phyloP scores from a whole-genome alignment of 1,284 basidiomycete species.

The Chalciporus sp. region DNA sequence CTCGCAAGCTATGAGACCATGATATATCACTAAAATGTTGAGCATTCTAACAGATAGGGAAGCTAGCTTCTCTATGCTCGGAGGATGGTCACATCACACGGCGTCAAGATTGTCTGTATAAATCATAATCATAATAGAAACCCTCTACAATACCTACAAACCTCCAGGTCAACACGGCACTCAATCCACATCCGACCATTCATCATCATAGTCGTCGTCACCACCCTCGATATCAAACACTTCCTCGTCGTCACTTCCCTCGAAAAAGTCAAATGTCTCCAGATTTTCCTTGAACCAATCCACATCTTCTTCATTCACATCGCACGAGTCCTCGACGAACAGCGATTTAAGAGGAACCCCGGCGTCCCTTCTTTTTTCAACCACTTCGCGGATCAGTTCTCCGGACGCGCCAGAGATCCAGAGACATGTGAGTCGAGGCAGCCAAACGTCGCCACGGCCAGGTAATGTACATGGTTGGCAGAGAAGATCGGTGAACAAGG shows the following conservation, averaged over 20 bases:
- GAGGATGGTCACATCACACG: background rate
- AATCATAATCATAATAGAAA: background rate
- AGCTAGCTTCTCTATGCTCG: background rate
- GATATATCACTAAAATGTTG: background rate
- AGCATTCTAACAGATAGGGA: background rate
- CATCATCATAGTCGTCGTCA: conserved; percentile 21
- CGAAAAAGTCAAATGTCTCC: conserved; percentile 50
- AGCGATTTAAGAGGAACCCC: conserved; percentile 49
- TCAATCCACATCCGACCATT: conserved; percentile 20
- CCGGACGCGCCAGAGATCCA: conserved; percentile 47
- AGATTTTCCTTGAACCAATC: conserved; percentile 50
- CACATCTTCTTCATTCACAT: conserved; percentile 39
- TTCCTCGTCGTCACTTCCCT: conserved; percentile 44
- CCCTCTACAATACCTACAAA: background rate
- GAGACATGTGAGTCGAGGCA: conserved; percentile 44
- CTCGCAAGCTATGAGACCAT: background rate
- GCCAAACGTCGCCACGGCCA: conserved; percentile 6
- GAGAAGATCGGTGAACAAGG: conserved; percentile 45
- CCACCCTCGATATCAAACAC: conserved; percentile 23
- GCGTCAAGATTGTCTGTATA: background rate
- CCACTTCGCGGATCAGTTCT: conserved; percentile 42
- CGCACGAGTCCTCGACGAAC: conserved; percentile 45
- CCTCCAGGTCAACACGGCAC: too few relatives aligned
- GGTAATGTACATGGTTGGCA: conserved; percentile 16
- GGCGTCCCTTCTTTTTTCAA: conserved; percentile 42